A percentile compares a stretch with the other conserved stretches of the same genome.
These are phyloP conservation scores for Saturnispora saitoi DNA, from an alignment of 805 yeast genomes.

Conservation along the genomic window DNA sequence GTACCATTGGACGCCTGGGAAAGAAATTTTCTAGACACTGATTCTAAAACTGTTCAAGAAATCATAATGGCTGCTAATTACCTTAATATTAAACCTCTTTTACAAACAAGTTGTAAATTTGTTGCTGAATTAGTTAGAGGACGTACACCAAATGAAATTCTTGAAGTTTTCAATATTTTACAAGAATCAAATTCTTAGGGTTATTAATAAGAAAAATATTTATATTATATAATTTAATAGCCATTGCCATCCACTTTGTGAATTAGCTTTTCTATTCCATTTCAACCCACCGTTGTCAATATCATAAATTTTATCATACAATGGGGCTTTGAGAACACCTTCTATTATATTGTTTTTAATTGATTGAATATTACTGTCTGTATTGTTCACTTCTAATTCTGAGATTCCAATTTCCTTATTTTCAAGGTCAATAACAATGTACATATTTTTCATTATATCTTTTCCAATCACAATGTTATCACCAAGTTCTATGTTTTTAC, in stretches of 20 bases:
- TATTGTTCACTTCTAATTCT: neutral
- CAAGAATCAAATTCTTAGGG: neutral
- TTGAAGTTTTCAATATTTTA: conserved; percentile 62
- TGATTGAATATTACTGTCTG: neutral
- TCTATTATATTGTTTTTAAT: neutral
- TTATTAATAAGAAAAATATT: neutral
- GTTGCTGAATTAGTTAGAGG: conserved; percentile 75
- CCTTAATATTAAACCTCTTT: conserved; percentile 57
- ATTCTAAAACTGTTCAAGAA: conserved; percentile 69
- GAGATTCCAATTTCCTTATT: conserved; percentile 3
- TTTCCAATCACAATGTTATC: conserved; percentile 44
- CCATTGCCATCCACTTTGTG: conserved; percentile 5
- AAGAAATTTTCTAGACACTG: conserved; percentile 78
- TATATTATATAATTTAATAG: neutral
- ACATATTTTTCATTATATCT: conserved; percentile 49
- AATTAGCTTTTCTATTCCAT: neutral
- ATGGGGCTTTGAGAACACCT: neutral
- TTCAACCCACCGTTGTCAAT: neutral
- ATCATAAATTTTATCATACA: neutral
- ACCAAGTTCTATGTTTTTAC: neutral
- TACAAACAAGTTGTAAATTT: conserved; percentile 63
- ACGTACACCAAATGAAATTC: conserved; percentile 62
- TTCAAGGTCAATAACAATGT: conserved; percentile 55
- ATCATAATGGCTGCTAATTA: conserved; percentile 73
- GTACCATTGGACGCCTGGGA: conserved; percentile 63